A percentile compares a stretch with the other conserved stretches of the same genome.
Conservation (phyloP, 257 asterid genomes). For the Solanum neorickii region DNA sequence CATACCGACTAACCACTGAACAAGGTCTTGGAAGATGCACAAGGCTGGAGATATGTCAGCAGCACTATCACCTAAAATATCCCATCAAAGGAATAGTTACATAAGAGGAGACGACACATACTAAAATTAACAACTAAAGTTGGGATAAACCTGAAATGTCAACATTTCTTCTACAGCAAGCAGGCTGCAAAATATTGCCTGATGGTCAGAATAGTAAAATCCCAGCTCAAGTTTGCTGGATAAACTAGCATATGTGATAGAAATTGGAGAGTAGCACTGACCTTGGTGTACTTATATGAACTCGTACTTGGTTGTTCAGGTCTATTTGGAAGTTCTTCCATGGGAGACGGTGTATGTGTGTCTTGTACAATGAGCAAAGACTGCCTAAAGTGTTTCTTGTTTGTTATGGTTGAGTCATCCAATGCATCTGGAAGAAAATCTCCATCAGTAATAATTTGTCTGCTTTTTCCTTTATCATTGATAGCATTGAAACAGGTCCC, state of each 20-base stretch:
- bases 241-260: slow-evolving; percentile 22
- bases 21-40: slow-evolving; percentile 65
- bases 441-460: slow-evolving; percentile 10
- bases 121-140: background rate
- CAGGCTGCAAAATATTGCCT: slow-evolving; percentile 41
- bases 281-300: background rate
- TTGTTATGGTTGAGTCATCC: background rate
- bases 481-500: slow-evolving; percentile 2
- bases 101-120: background rate
- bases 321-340: background rate
- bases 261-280: slow-evolving; percentile 11
- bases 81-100: background rate
- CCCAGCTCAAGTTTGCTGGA: slow-evolving; percentile 1
- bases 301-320: background rate
- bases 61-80: slow-evolving; percentile 29
- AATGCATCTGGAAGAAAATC: slow-evolving; percentile 17
- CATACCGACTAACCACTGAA: slow-evolving; percentile 57
- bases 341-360: background rate
- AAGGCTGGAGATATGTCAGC: slow-evolving; percentile 22
- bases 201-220: slow-evolving; percentile 4
- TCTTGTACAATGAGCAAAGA: slow-evolving; percentile 9
- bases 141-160: slow-evolving; percentile 43
- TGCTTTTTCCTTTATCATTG: slow-evolving; percentile 18
- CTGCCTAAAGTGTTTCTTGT: slow-evolving; percentile 29
- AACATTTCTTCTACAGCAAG: slow-evolving; percentile 45